Evolutionary conservation across 352 stramenopile species (phyloP), one percentile per base, ranked within the genome.

Genomic region (Phytopythium mirpurense): DNA sequence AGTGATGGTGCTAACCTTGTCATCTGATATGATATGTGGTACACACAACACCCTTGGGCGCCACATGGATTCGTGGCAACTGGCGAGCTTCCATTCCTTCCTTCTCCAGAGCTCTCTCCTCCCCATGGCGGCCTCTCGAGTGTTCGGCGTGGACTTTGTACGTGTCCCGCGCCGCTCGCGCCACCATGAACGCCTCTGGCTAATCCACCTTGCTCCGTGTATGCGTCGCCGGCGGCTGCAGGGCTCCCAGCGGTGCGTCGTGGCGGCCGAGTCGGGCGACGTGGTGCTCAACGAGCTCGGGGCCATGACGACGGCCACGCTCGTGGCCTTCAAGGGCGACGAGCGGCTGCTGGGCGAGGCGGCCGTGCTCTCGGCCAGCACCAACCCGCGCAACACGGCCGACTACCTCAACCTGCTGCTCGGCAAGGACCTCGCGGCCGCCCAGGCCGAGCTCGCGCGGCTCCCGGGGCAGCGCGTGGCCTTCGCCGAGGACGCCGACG

Each of bases 201-300:
- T n/a, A n/a, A n/a, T n/a, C n/a, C n/a, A n/a, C n/a, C n/a, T n/a
- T n/a, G n/a, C n/a, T n/a, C n/a, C n/a, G n/a, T n/a, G n/a, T n/a
- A n/a, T n/a, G n/a, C n/a, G n/a, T n/a, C n/a, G n/a, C n/a, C n/a
- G n/a, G n/a, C n/a, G 27, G 15, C 15, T 10, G 9, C 36, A 91
- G 83, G 79, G 83, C 49, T 85, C 83, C 24, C 77, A 87, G 66
- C 83, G 79, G 56, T 93, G 74, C 49, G 83, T 93, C 6, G 71
- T 91, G 12, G 80, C 83, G 26, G 72, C 75, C 48, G 72, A 60
- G 59, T 73, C 66, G 2, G 84, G 84, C 46, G 86, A 94, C 36
- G 83, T 95, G 29, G 78, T 95, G 62, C 78, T 93, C 34, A 96
- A 95, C 51, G 86, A 96, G 64, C 79, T 96, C 10, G 88, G 88